phyloP scores from a whole-genome alignment of 1,284 basidiomycete species.

The Boletus albobrunnescens region DNA sequence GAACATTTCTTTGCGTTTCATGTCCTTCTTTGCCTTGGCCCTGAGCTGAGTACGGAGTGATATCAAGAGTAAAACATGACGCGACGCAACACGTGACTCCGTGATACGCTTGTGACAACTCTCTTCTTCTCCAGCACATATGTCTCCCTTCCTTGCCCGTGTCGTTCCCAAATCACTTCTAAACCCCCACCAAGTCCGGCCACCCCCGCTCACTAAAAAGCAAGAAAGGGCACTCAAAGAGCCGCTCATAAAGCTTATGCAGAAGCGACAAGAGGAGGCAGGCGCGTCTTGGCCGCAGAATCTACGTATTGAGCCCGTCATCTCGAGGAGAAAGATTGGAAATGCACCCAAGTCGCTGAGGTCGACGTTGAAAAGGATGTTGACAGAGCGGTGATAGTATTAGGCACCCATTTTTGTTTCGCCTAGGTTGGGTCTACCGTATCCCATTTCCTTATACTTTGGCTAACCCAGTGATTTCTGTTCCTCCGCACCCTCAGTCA shows the following conservation, averaged over 20 bases:
- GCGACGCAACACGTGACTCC: conserved; percentile 18
- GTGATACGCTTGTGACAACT: conserved; percentile 8
- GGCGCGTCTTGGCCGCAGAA: conserved; percentile 41
- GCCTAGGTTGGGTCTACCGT: conserved; percentile 4
- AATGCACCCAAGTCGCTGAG: conserved; percentile 36
- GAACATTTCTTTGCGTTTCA: conserved; percentile 25
- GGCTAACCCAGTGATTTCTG: not conserved
- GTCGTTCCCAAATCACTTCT: conserved; percentile 38
- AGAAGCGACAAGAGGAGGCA: conserved; percentile 36
- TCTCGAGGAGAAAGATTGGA: conserved; percentile 37
- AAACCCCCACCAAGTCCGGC: conserved; percentile 24
- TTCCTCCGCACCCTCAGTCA: not conserved
- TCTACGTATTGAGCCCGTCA: conserved; percentile 42
- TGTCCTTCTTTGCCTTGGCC: not conserved
- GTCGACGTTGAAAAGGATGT: conserved; percentile 35
- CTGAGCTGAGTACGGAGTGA: too few relatives aligned
- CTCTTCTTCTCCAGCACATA: not conserved
- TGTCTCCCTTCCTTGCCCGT: conserved; percentile 36
- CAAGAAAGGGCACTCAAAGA: conserved; percentile 32
- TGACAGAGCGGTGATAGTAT: conserved; percentile 36
- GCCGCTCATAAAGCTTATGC: conserved; percentile 40
- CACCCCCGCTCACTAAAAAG: conserved; percentile 30
- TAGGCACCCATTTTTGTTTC: not conserved
- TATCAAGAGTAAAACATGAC: conserved; percentile 17
- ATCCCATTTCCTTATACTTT: not conserved